Conservation (phyloP, 2,329 filamentous ascomycete species). For the Amauroascus niger region DNA sequence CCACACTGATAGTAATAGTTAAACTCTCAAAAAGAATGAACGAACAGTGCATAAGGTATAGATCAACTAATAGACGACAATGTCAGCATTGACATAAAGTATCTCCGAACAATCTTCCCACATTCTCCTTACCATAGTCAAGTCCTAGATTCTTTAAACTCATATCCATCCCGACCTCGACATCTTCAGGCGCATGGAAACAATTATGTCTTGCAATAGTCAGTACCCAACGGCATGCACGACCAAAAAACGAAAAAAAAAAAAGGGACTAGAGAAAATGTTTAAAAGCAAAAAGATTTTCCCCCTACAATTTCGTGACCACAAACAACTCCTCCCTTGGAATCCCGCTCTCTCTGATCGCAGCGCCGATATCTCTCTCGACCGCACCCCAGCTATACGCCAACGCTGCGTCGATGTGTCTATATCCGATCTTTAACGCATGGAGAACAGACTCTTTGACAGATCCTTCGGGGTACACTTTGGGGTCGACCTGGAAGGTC, state of each 20-base stretch:
- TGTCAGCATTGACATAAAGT: conserved; percentile 4
- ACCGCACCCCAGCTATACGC: conserved; percentile 45
- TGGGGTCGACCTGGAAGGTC: conserved; percentile 12
- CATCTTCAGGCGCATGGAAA: conserved; percentile 39
- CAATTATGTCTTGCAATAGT: conserved; percentile 4
- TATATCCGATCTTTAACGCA: conserved; percentile 43
- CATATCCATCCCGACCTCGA: conserved; percentile 42
- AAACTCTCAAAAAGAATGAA: conserved; percentile 2
- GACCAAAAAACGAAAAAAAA: no score
- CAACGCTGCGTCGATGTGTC: conserved; percentile 45
- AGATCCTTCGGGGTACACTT: conserved; percentile 19
- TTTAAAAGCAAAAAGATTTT: conserved; percentile 23
- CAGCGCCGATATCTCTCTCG: conserved; percentile 55
- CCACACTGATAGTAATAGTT: background rate
- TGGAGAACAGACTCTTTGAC: conserved; percentile 42
- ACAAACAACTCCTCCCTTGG: conserved; percentile 57
- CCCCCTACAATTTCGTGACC: conserved; percentile 50
- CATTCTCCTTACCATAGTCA: conserved; percentile 42
- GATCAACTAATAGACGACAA: background rate
- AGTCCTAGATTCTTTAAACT: conserved; percentile 43
- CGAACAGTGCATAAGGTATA: conserved; percentile 27
- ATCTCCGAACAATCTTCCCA: no score
- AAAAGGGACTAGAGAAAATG: no score
- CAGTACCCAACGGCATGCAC: no score
- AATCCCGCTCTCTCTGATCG: conserved; percentile 54